A percentile compares a stretch with the other conserved stretches of the same genome.
These are phyloP conservation scores for Pinus tabuliformis DNA, from an alignment of 75 land plant species.

Conservation along the genomic window DNA sequence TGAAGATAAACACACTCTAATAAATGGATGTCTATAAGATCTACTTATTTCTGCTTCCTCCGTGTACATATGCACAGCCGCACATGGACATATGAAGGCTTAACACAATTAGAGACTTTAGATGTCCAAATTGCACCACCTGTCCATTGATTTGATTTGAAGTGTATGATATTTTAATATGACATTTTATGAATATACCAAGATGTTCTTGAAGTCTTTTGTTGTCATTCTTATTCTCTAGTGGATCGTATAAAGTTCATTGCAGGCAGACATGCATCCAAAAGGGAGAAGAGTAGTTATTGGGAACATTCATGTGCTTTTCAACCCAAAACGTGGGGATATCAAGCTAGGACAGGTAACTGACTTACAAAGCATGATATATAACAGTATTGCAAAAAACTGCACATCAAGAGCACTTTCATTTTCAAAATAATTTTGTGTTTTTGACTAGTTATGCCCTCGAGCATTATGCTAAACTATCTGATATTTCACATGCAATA, in stretches of 20 bases:
- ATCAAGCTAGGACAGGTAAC: conserved; percentile 75
- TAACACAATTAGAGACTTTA: neutral
- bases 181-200: neutral
- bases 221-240: neutral
- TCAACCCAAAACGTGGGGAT: conserved; percentile 82
- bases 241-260: conserved; percentile 5
- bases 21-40: neutral
- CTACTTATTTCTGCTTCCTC: neutral
- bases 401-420: no score
- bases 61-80: neutral
- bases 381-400: no score
- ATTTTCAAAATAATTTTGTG: no score
- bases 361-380: neutral
- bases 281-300: conserved; percentile 33
- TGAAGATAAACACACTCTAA: no score
- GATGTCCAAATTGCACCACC: neutral
- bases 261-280: conserved; percentile 2
- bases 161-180: neutral
- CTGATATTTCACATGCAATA: neutral
- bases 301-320: conserved; percentile 72
- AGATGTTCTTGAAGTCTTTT: neutral
- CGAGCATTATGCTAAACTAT: neutral
- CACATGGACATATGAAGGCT: neutral
- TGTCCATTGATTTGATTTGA: neutral
- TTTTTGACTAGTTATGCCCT: no score